Evolutionary conservation across 2,329 filamentous ascomycete genomes (phyloP).

Genomic region (Cladophialophora bantiana): DNA sequence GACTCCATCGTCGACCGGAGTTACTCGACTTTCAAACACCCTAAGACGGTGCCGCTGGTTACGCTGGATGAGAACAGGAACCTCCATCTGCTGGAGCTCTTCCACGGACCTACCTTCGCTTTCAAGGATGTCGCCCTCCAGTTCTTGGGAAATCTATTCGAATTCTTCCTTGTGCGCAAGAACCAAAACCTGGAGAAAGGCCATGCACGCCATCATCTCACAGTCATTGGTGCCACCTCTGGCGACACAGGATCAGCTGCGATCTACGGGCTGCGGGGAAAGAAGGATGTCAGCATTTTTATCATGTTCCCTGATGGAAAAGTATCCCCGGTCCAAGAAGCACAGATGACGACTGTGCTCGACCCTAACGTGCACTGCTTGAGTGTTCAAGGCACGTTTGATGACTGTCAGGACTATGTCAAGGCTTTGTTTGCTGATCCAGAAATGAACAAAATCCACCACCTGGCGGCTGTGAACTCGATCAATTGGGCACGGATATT

Average conservation of each 20-base stretch:
- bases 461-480: constrained; percentile 91
- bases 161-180: constrained; percentile 55
- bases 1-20: constrained; percentile 82
- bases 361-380: constrained; percentile 94
- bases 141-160: constrained; percentile 89
- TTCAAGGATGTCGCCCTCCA: constrained; percentile 97
- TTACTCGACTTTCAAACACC: constrained; percentile 85
- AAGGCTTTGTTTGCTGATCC: constrained; percentile 90
- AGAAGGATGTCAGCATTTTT: constrained; percentile 96
- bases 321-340: constrained; percentile 90
- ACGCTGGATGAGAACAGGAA: constrained; percentile 75
- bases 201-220: constrained; percentile 76
- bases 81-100: constrained; percentile 88
- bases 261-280: constrained; percentile 91
- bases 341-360: constrained; percentile 93
- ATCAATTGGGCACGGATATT: constrained; percentile 97
- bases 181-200: constrained; percentile 51
- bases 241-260: constrained; percentile 91
- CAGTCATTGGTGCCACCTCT: constrained; percentile 84
- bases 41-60: constrained; percentile 78
- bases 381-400: constrained; percentile 87
- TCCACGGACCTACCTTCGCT: constrained; percentile 93
- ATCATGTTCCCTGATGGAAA: constrained; percentile 92
- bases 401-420: constrained; percentile 95
- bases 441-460: constrained; percentile 80